Percentiles rank a stretch among this genome's conserved stretches.
These are phyloP conservation scores for Sclerospora graminicola DNA, from an alignment of 352 stramenopile species.

Conservation along the genomic window DNA sequence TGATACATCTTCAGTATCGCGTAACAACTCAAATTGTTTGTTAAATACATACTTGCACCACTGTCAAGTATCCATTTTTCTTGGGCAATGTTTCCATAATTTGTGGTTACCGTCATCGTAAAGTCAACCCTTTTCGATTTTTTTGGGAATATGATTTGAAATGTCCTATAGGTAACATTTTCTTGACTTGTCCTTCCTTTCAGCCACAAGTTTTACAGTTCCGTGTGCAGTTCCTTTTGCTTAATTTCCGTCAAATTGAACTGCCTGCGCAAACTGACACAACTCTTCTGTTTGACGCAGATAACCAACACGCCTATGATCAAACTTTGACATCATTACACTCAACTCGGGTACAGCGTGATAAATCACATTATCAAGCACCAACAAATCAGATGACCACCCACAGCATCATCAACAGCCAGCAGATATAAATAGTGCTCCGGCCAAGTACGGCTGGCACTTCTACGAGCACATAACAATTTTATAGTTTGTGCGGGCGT, in stretches of 20 bases:
- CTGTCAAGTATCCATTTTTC: conserved; percentile 4
- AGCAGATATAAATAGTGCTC: not conserved
- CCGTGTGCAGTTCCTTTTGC: not conserved
- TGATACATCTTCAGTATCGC: not conserved
- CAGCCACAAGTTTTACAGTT: not conserved
- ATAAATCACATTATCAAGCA: not conserved
- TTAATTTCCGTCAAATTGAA: not conserved
- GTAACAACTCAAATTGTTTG: conserved; percentile 1
- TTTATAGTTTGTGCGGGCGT: not conserved
- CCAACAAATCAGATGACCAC: not conserved
- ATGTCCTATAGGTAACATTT: too few relatives aligned
- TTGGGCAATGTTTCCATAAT: not conserved
- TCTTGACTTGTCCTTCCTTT: too few relatives aligned
- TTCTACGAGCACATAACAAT: too few relatives aligned
- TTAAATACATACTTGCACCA: conserved; percentile 1
- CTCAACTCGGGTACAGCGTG: not conserved
- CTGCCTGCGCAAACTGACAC: not conserved
- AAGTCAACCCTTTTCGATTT: not conserved
- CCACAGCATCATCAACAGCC: not conserved
- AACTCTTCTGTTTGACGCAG: not conserved
- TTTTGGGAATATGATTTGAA: too few relatives aligned
- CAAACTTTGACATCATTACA: not conserved
- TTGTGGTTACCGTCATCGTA: not conserved
- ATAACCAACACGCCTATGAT: not conserved
- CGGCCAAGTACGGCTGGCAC: not conserved